phyloP scores from a whole-genome alignment of 2,329 filamentous ascomycete genomes.

The Mycosphaerella arachidis region DNA sequence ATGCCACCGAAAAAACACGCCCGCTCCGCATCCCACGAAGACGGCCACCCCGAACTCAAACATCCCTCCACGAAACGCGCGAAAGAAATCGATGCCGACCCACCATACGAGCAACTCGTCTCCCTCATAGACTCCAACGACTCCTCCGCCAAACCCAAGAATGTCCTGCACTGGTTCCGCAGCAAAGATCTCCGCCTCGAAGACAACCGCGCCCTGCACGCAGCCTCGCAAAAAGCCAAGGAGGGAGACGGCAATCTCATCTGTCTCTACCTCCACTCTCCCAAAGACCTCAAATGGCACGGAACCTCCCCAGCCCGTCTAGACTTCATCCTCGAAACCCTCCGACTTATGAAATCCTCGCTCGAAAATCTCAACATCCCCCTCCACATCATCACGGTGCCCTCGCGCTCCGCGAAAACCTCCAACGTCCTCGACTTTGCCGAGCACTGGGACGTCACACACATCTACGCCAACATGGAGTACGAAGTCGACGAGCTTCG shows the following conservation, averaged over 20 bases:
- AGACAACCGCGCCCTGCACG: constrained; percentile 47
- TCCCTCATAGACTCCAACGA: constrained; percentile 38
- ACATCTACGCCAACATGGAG: constrained; percentile 59
- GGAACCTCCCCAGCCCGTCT: constrained; percentile 46
- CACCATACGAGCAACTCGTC: constrained; percentile 42
- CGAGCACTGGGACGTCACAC: constrained; percentile 42
- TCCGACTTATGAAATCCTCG: constrained; percentile 44
- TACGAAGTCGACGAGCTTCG: constrained; percentile 89
- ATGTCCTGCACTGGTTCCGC: constrained; percentile 49
- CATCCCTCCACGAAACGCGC: constrained; percentile 48
- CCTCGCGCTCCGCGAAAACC: constrained; percentile 41
- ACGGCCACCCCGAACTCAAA: constrained; percentile 24
- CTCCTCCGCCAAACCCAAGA: constrained; percentile 36
- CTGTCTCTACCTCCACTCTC: constrained; percentile 45
- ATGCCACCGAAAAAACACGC: constrained; percentile 21
- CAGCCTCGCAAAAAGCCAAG: constrained; percentile 45
- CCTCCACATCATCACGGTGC: constrained; percentile 42
- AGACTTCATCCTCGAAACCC: constrained; percentile 46
- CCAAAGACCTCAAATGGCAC: constrained; percentile 49
- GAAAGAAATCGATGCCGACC: constrained; percentile 45
- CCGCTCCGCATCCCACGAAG: constrained; percentile 17
- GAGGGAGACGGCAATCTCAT: constrained; percentile 41
- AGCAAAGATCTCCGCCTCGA: constrained; percentile 48
- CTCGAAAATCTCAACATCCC: constrained; percentile 48
- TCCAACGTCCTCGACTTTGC: constrained; percentile 41